phyloP scores from a whole-genome alignment of 495 filamentous ascomycete genomes.

The Penicillium nucicola region DNA sequence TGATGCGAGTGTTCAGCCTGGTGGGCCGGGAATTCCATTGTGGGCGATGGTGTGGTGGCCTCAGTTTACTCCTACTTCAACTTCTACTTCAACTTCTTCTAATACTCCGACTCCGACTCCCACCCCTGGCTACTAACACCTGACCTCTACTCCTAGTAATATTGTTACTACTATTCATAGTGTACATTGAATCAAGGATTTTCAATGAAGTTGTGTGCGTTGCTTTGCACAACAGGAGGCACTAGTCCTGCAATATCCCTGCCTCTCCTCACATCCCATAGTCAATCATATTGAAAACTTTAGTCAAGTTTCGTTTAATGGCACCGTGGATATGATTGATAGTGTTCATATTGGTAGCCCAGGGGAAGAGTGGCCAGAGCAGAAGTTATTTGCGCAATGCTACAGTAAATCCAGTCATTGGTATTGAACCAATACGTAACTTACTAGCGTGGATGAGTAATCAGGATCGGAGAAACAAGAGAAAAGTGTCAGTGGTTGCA shows the following conservation, averaged over 20 bases:
- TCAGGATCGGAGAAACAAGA: too few species aligned
- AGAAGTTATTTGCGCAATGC: too few species aligned
- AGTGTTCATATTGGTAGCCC: not conserved
- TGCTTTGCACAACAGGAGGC: too few species aligned
- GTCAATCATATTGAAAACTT: not conserved
- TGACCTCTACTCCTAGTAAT: not conserved
- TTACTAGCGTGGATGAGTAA: too few species aligned
- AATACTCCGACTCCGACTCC: not conserved
- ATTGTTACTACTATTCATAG: not conserved
- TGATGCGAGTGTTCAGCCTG: conserved; percentile 18
- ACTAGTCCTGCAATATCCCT: too few species aligned
- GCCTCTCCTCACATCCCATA: too few species aligned
- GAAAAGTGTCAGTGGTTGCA: too few species aligned
- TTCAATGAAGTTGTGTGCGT: too few species aligned
- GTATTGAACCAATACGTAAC: too few species aligned
- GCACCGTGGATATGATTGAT: not conserved
- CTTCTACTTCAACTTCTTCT: too few species aligned
- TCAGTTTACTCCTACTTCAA: not conserved
- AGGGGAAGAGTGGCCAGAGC: too few species aligned
- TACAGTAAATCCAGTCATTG: too few species aligned
- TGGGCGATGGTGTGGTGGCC: conserved; percentile 37
- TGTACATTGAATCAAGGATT: not conserved
- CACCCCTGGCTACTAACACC: not conserved
- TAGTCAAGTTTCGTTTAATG: not conserved
- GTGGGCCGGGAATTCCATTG: conserved; percentile 20